Conservation (phyloP, 2,329 filamentous ascomycete species). For the Trichoderma brevicompactum region DNA sequence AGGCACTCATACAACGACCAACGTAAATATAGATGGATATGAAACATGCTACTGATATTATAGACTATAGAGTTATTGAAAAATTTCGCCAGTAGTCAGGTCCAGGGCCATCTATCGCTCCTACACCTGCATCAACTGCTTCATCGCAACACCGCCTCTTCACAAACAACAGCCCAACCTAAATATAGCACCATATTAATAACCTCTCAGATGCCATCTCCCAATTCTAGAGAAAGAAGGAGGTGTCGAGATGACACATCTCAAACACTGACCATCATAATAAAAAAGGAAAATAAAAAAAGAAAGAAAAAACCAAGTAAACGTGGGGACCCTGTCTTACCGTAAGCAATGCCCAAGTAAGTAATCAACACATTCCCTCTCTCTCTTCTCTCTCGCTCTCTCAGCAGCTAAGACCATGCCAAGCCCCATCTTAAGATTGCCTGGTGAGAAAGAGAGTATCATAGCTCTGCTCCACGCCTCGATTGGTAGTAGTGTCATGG, state of each 20-base stretch:
- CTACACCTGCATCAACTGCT: too few relatives aligned
- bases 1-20: too few relatives aligned
- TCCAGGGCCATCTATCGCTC: too few relatives aligned
- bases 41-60: too few relatives aligned
- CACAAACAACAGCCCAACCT: neutral
- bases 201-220: neutral
- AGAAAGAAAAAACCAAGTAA: neutral
- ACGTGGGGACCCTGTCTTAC: neutral
- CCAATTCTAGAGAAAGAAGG: neutral
- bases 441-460: neutral
- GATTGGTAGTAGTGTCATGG: neutral
- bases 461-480: neutral
- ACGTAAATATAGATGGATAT: too few relatives aligned
- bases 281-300: neutral
- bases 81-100: too few relatives aligned
- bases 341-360: neutral
- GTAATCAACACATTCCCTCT: neutral
- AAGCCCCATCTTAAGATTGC: neutral
- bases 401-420: too few relatives aligned
- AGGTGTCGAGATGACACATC: slow-evolving; percentile 1
- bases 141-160: neutral
- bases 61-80: too few relatives aligned
- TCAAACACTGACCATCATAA: neutral
- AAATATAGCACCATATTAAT: neutral
- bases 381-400: neutral